Conservation (phyloP, 257 asterid species). For the Capsicum rhomboideum region DNA sequence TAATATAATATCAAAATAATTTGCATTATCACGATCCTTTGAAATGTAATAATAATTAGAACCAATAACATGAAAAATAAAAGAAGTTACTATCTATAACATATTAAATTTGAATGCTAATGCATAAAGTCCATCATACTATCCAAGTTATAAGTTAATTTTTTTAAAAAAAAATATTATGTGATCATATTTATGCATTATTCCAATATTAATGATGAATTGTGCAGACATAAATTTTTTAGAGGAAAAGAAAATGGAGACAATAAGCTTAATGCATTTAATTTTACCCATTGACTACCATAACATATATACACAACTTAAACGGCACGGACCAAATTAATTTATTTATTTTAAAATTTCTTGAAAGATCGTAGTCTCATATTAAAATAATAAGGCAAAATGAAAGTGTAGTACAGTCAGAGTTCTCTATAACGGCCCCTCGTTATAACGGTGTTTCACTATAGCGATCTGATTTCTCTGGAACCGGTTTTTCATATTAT, state of each 20-base stretch:
- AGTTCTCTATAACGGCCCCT: too few relatives aligned
- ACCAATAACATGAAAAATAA: too few relatives aligned
- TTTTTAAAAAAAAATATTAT: not conserved
- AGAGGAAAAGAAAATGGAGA: not conserved
- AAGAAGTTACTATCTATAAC: too few relatives aligned
- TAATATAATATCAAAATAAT: too few relatives aligned
- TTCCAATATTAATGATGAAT: not conserved
- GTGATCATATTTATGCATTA: not conserved
- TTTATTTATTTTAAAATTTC: not conserved
- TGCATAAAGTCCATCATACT: not conserved
- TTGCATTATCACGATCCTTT: too few relatives aligned
- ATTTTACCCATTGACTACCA: not conserved
- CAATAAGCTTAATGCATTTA: not conserved
- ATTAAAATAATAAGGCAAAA: too few relatives aligned
- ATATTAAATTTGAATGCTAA: too few relatives aligned
- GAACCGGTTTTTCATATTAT: too few relatives aligned
- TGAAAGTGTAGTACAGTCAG: too few relatives aligned
- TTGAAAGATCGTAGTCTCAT: not conserved
- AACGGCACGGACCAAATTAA: conserved; percentile 25
- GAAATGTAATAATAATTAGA: too few relatives aligned
- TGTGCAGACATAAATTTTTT: not conserved
- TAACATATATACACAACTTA: conserved; percentile 8
- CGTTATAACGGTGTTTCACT: too few relatives aligned
- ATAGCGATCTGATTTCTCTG: too few relatives aligned
- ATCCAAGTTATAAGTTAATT: not conserved